Percentiles rank a stretch among this genome's conserved stretches.
Conservation (phyloP, 2,329 filamentous ascomycete species). For the Monosporascus sp. region DNA sequence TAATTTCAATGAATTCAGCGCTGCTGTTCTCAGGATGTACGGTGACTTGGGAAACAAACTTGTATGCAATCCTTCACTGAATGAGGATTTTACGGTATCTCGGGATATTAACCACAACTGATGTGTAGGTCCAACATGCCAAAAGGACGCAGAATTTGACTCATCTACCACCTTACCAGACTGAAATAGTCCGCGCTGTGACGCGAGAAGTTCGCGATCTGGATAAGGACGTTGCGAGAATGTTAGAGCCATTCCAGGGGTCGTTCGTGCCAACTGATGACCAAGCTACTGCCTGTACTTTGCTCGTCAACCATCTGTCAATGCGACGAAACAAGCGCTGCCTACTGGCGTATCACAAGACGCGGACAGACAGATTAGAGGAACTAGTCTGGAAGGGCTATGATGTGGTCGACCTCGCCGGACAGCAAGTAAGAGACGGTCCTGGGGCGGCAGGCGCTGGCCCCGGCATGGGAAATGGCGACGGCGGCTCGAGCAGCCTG, state of each 20-base stretch:
- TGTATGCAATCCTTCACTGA: conserved; percentile 40
- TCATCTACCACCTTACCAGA: conserved; percentile 86
- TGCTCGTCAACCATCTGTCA: conserved; percentile 89
- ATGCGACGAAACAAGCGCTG: conserved; percentile 97
- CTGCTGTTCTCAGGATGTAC: conserved; percentile 58
- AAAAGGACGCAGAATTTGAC: conserved; percentile 86
- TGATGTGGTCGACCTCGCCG: conserved; percentile 70
- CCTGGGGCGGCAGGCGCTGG: conserved; percentile 28
- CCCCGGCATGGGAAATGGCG: conserved; percentile 34
- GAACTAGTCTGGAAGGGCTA: conserved; percentile 88
- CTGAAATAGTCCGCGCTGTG: conserved; percentile 81
- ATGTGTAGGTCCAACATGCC: conserved; percentile 77
- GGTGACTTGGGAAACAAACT: conserved; percentile 84
- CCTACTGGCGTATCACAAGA: conserved; percentile 87
- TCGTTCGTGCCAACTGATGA: conserved; percentile 81
- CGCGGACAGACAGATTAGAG: conserved; percentile 85
- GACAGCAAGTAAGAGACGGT: conserved; percentile 47
- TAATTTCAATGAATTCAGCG: neutral
- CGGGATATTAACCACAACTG: conserved; percentile 10
- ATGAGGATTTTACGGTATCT: conserved; percentile 2
- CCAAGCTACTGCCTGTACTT: conserved; percentile 77
- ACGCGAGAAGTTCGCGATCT: conserved; percentile 91
- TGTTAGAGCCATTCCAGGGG: conserved; percentile 77
- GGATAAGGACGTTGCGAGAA: conserved; percentile 74
- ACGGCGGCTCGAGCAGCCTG: conserved; percentile 65